Conservation (phyloP, 2,329 filamentous ascomycete genomes). For the Pseudogymnoascus sp. region DNA sequence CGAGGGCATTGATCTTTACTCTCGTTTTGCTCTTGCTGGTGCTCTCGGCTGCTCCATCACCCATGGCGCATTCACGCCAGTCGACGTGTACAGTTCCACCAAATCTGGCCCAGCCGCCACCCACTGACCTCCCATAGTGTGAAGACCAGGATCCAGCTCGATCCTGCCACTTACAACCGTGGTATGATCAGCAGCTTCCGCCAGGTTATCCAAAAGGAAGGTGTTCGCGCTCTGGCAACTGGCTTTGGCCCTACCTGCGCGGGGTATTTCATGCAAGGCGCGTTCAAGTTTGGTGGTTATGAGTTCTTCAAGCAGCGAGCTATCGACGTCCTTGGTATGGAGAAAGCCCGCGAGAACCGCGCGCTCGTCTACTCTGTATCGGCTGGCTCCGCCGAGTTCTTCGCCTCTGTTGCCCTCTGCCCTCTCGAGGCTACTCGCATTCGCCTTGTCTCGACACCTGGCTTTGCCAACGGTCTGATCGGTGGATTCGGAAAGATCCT, state of each 20-base stretch:
- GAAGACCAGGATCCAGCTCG: conserved; percentile 93
- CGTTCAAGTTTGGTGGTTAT: conserved; percentile 91
- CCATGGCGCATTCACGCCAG: conserved; percentile 91
- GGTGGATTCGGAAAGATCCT: conserved; percentile 76
- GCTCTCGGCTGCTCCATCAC: conserved; percentile 97
- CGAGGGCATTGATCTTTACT: conserved; percentile 70
- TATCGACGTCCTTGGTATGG: conserved; percentile 73
- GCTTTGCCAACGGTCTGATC: conserved; percentile 73
- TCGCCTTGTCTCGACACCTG: conserved; percentile 82
- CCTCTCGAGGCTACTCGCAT: conserved; percentile 90
- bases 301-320: conserved; percentile 93
- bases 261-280: conserved; percentile 90
- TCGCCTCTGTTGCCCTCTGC: conserved; percentile 77
- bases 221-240: conserved; percentile 77
- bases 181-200: conserved; percentile 81
- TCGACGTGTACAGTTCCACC: conserved; percentile 83
- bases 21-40: conserved; percentile 92
- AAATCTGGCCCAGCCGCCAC: not conserved
- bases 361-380: conserved; percentile 74
- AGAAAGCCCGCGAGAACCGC: conserved; percentile 70
- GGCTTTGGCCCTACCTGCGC: conserved; percentile 79
- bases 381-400: conserved; percentile 58
- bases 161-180: conserved; percentile 80
- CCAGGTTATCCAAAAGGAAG: conserved; percentile 77
- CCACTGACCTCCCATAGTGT: conserved; percentile 50